Percentiles rank a stretch among this genome's conserved stretches.
These are phyloP conservation scores for Cladosporium sp. DNA, from an alignment of 2,329 filamentous ascomycete species.

Conservation along the genomic window DNA sequence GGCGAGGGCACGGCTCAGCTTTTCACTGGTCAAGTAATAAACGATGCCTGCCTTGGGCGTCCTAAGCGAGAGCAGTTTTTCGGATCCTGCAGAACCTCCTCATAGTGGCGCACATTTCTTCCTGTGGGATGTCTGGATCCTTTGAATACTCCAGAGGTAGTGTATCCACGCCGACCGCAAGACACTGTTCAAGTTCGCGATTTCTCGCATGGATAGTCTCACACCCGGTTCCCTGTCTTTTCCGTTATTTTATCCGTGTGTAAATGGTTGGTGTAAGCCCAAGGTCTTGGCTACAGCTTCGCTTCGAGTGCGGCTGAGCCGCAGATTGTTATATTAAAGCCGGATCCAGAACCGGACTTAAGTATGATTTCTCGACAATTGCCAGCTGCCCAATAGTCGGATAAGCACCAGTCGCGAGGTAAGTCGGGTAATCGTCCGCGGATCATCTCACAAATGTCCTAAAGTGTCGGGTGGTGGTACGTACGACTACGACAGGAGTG, in stretches of 20 bases:
- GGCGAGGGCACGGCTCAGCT: neutral
- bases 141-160: neutral
- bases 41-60: neutral
- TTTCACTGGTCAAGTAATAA: neutral
- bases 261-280: neutral
- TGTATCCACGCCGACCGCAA: neutral
- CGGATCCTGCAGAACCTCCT: neutral
- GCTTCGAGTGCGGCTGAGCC: neutral
- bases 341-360: neutral
- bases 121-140: neutral
- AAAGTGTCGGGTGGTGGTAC: neutral
- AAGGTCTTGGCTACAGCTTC: neutral
- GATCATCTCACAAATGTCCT: neutral
- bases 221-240: neutral
- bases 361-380: neutral
- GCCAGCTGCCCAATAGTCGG: neutral
- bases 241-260: neutral
- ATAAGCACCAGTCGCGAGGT: neutral
- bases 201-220: neutral
- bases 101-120: neutral
- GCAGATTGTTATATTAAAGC: constrained; percentile 1
- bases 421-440: neutral
- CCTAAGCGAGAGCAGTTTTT: neutral
- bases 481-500: neutral
- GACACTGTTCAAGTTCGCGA: neutral